phyloP scores from a whole-genome alignment of 768 basidiomycete genomes.

The Artomyces pyxidatus region DNA sequence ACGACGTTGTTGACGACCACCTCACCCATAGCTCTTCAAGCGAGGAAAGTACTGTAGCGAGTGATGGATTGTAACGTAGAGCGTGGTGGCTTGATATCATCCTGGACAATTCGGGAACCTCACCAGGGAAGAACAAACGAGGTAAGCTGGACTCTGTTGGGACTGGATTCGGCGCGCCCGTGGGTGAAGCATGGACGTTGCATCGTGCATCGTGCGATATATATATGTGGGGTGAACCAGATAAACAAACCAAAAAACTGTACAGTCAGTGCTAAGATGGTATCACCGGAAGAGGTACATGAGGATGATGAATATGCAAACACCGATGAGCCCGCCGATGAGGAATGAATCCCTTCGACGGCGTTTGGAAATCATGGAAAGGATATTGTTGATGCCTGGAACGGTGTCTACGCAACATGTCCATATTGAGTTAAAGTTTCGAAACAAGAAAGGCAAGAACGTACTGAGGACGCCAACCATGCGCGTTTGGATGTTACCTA shows the following conservation, averaged over 20 bases:
- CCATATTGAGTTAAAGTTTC: not conserved
- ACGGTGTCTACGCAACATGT: constrained; percentile 51
- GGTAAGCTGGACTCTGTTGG: no score
- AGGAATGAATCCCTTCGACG: constrained; percentile 86
- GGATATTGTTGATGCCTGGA: constrained; percentile 89
- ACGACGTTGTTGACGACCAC: no score
- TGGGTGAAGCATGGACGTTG: no score
- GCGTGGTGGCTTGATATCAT: no score
- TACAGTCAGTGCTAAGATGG: not conserved
- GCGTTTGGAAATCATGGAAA: constrained; percentile 89
- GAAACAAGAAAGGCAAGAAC: constrained; percentile 20
- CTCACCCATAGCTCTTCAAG: no score
- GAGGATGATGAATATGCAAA: constrained; percentile 60
- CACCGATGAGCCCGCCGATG: constrained; percentile 80
- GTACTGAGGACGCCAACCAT: constrained; percentile 79
- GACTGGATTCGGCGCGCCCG: no score
- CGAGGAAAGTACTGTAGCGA: no score
- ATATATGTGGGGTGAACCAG: not conserved
- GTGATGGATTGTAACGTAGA: no score
- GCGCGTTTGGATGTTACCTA: constrained; percentile 74
- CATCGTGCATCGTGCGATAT: no score
- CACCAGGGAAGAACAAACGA: no score
- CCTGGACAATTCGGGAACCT: no score
- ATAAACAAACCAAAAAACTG: constrained; percentile 4
- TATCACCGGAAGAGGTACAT: constrained; percentile 33